Conservation (phyloP, 345 rosid species). For the Toxicodendron radicans region DNA sequence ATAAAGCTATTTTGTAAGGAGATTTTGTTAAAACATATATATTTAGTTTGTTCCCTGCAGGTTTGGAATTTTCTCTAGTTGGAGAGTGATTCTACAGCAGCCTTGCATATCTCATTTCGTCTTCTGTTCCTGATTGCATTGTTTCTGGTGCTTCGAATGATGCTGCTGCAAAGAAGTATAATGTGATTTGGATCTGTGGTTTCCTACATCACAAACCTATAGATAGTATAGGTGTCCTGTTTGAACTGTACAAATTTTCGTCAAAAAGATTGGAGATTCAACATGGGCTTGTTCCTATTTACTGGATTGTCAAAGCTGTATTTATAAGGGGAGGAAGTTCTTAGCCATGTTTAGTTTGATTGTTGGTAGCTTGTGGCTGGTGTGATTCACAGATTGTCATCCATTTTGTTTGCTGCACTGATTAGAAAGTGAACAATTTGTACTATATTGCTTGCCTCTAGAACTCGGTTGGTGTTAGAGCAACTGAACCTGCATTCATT, state of each 20-base stretch:
- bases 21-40: too few species aligned
- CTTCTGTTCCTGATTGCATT: slow-evolving; percentile 17
- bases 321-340: background rate
- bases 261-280: slow-evolving; percentile 84
- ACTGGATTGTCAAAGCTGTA: background rate
- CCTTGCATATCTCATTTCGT: too few species aligned
- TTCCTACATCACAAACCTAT: slow-evolving; percentile 83
- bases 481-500: background rate
- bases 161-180: slow-evolving; percentile 90
- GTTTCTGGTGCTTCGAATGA: slow-evolving; percentile 93
- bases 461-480: background rate
- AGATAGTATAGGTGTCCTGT: slow-evolving; percentile 83
- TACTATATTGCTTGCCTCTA: background rate
- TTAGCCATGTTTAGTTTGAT: too few species aligned
- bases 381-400: background rate
- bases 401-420: background rate
- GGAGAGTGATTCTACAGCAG: too few species aligned
- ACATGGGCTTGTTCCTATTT: slow-evolving; percentile 52
- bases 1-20: too few species aligned
- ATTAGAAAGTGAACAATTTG: background rate
- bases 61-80: too few species aligned
- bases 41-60: too few species aligned
- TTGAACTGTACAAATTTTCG: slow-evolving; percentile 88
- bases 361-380: background rate
- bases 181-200: slow-evolving; percentile 85